phyloP scores from a whole-genome alignment of 768 basidiomycete genomes.

The Udeniomyces megalosporus region DNA sequence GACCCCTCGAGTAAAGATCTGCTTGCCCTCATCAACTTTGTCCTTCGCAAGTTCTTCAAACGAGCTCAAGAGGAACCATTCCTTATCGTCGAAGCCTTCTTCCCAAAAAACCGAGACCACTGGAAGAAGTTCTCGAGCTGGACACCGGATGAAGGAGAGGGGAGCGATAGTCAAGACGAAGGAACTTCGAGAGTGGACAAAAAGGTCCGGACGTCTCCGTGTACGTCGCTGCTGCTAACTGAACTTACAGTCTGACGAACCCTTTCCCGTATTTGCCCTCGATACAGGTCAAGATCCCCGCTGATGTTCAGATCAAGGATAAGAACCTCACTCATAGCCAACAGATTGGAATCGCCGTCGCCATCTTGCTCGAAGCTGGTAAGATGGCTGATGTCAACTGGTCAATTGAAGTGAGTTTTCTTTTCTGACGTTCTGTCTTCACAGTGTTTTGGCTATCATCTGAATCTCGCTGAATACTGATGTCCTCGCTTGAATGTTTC shows the following conservation, averaged over 20 bases:
- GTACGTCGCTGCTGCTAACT: neutral
- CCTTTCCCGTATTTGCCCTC: neutral
- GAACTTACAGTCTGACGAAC: too few species aligned
- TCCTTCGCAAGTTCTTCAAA: conserved; percentile 90
- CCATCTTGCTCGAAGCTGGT: conserved; percentile 50
- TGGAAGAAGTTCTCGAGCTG: conserved; percentile 76
- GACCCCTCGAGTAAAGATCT: conserved; percentile 71
- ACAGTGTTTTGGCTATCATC: neutral
- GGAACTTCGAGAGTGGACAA: conserved; percentile 1
- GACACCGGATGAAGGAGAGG: conserved; percentile 34
- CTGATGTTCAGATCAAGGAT: conserved; percentile 65
- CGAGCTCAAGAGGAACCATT: conserved; percentile 66
- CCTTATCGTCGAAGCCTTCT: conserved; percentile 66
- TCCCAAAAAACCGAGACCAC: conserved; percentile 54
- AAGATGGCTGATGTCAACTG: conserved; percentile 54
- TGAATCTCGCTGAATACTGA: neutral
- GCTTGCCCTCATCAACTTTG: conserved; percentile 61
- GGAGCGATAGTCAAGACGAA: conserved; percentile 1
- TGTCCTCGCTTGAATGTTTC: neutral
- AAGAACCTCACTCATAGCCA: conserved; percentile 59
- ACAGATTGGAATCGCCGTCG: conserved; percentile 72
- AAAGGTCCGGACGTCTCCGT: neutral
- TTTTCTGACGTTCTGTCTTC: neutral
- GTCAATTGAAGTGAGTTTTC: conserved; percentile 53
- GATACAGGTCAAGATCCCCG: conserved; percentile 20